A percentile compares a stretch with the other conserved stretches of the same genome.
Evolutionary conservation across 2,329 filamentous ascomycete species (phyloP).

Genomic region (Samsoniella hepiali): DNA sequence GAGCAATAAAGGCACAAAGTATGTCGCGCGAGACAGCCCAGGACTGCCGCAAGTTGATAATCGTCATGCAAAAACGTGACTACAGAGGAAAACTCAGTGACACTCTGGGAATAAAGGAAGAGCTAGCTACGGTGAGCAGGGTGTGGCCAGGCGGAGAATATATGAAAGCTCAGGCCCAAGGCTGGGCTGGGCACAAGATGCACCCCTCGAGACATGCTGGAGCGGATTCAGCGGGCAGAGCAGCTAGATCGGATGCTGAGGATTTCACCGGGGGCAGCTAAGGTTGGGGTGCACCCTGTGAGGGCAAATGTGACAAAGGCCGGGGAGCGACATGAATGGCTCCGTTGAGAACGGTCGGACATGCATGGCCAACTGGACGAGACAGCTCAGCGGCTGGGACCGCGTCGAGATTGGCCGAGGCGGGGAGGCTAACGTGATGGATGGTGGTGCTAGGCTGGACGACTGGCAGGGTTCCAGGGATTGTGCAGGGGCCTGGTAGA

Average conservation of each 20-base stretch:
- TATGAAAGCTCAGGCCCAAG: conserved; percentile 9
- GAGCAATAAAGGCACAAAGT: not conserved
- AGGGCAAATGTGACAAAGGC: conserved; percentile 3
- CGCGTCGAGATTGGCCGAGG: conserved; percentile 13
- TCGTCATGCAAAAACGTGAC: not conserved
- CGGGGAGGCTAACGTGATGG: not conserved
- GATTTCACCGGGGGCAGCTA: no score
- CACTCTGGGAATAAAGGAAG: not conserved
- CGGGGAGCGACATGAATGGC: conserved; percentile 15
- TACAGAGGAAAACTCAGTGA: not conserved
- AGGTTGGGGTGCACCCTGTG: not conserved
- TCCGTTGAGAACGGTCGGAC: conserved; percentile 2
- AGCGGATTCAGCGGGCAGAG: not conserved
- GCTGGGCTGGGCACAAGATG: not conserved
- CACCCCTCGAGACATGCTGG: conserved; percentile 5
- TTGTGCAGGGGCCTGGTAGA: not conserved
- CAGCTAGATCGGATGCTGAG: not conserved
- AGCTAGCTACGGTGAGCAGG: not conserved
- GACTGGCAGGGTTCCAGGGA: not conserved
- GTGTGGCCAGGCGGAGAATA: conserved; percentile 11
- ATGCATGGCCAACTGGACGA: conserved; percentile 3
- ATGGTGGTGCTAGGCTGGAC: conserved; percentile 11
- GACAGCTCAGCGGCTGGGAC: conserved; percentile 10
- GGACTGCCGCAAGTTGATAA: not conserved
- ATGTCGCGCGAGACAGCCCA: not conserved